Evolutionary conservation across 148 eudicot genomes (phyloP).

Genomic region (Tetragonia tetragonoides): DNA sequence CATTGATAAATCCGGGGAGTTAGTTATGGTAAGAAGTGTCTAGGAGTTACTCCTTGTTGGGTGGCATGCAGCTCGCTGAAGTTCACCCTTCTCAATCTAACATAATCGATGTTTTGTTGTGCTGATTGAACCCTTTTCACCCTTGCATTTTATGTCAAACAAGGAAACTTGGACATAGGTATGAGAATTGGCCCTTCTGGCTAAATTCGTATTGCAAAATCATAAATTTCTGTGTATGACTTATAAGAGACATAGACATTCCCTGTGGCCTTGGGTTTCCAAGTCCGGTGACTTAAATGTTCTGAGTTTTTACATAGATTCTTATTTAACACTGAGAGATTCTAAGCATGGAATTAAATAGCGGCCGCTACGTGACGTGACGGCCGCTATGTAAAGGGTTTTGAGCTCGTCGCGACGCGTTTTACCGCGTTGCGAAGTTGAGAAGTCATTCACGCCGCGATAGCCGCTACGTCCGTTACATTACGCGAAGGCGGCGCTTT

Average conservation of each 20-base stretch:
- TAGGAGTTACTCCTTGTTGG: too few species aligned
- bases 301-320: background rate
- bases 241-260: background rate
- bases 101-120: background rate
- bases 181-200: background rate
- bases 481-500: too few species aligned
- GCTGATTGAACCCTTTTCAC: slow-evolving; percentile 3
- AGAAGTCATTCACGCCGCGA: too few species aligned
- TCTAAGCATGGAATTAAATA: too few species aligned
- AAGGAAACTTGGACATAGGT: background rate
- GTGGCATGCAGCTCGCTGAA: background rate
- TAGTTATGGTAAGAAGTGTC: background rate
- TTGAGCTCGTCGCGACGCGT: too few species aligned
- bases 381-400: too few species aligned
- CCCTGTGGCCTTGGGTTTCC: background rate
- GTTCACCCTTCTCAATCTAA: background rate
- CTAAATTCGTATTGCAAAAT: background rate
- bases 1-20: too few species aligned
- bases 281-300: background rate
- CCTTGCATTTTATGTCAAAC: background rate
- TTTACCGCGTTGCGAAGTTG: too few species aligned
- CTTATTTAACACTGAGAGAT: background rate
- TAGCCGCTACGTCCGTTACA: too few species aligned
- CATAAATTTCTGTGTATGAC: background rate
- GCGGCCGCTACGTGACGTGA: too few species aligned